These are phyloP conservation scores for Lithohypha guttulata DNA, from an alignment of 2,329 filamentous ascomycete genomes.

Conservation along the genomic window DNA sequence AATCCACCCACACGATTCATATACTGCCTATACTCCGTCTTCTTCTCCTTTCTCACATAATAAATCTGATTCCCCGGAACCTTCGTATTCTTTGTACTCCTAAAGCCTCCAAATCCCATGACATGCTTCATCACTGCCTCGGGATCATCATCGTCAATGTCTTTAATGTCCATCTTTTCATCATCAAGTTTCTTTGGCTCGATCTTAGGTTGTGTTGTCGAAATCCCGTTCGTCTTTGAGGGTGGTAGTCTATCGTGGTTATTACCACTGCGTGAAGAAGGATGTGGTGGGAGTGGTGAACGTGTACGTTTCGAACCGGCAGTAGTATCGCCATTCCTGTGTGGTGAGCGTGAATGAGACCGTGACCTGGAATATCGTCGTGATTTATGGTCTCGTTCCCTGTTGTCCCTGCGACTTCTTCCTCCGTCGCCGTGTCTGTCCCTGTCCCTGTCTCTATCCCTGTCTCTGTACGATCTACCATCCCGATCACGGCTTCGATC, in stretches of 20 bases:
- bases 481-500: constrained; percentile 33
- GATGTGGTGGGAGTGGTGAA: too few relatives aligned
- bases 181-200: too few relatives aligned
- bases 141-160: constrained; percentile 39
- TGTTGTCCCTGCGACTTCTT: too few relatives aligned
- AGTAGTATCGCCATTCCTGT: constrained; percentile 27
- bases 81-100: constrained; percentile 78
- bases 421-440: not conserved
- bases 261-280: not conserved
- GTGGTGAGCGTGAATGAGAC: constrained; percentile 24
- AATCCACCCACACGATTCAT: constrained; percentile 53
- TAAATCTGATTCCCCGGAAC: constrained; percentile 78
- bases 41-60: constrained; percentile 81
- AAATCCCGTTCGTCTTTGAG: constrained; percentile 26
- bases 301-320: constrained; percentile 28
- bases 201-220: too few relatives aligned
- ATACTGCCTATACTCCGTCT: constrained; percentile 90
- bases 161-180: constrained; percentile 22
- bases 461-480: constrained; percentile 23
- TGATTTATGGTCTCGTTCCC: not conserved
- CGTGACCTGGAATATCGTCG: constrained; percentile 23
- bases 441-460: constrained; percentile 11
- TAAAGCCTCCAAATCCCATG: constrained; percentile 86
- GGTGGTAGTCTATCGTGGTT: constrained; percentile 17
- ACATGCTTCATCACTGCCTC: constrained; percentile 65